These are phyloP conservation scores for Metarhizium rileyi DNA, from an alignment of 2,329 filamentous ascomycete genomes.

Conservation along the genomic window DNA sequence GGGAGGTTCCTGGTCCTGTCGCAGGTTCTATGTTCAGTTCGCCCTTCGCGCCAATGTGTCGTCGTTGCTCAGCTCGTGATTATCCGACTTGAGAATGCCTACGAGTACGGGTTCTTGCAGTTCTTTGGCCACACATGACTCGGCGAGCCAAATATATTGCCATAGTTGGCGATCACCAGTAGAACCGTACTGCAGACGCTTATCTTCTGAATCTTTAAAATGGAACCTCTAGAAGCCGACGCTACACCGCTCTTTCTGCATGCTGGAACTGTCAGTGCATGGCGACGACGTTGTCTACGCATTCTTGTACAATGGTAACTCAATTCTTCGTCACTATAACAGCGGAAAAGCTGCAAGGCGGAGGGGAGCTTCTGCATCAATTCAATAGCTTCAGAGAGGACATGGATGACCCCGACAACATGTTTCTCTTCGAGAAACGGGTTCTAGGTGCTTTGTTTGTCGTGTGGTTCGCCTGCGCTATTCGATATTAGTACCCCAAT, in stretches of 20 bases:
- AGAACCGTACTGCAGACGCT: not conserved
- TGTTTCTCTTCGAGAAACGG: slow-evolving; percentile 10
- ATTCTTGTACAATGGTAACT: slow-evolving; percentile 7
- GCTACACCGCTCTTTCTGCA: not conserved
- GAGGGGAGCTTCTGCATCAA: slow-evolving; percentile 3
- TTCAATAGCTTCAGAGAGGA: slow-evolving; percentile 6
- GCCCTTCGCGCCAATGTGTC: no score
- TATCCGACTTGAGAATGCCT: no score
- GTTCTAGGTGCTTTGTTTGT: slow-evolving; percentile 5
- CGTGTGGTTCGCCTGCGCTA: no score
- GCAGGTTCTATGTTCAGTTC: no score
- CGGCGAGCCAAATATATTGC: not conserved
- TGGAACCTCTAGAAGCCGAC: not conserved
- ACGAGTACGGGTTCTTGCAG: no score
- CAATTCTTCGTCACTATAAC: slow-evolving; percentile 7
- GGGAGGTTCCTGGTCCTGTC: no score
- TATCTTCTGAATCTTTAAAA: not conserved
- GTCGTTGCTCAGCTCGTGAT: no score
- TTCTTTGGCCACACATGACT: no score
- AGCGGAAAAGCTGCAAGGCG: slow-evolving; percentile 5
- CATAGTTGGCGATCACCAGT: not conserved
- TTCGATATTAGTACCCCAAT: no score
- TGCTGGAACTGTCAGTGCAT: slow-evolving; percentile 1
- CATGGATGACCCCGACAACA: slow-evolving; percentile 4
- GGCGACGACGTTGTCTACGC: not conserved